A percentile compares a stretch with the other conserved stretches of the same genome.
Evolutionary conservation across 768 basidiomycete species (phyloP).

Genomic region (Trametes villosa): DNA sequence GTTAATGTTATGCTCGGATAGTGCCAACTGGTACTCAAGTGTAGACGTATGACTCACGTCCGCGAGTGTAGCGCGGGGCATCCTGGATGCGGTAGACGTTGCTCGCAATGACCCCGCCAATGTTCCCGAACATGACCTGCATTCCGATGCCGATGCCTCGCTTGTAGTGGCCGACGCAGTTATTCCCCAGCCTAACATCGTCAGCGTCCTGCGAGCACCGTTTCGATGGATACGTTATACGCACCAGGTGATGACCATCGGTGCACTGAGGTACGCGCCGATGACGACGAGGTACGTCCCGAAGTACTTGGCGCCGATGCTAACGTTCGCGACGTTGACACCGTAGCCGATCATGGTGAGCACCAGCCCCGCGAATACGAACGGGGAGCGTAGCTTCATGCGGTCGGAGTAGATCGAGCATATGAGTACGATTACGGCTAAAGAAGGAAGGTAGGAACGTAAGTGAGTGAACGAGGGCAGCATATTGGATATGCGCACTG

Average conservation of each 20-base stretch:
- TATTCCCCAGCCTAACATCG: slow-evolving; percentile 50
- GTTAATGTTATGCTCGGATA: not conserved
- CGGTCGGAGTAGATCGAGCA: slow-evolving; percentile 66
- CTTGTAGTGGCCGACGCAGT: slow-evolving; percentile 70
- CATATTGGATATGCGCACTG: slow-evolving; percentile 48
- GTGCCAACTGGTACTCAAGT: not conserved
- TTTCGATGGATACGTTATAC: not conserved
- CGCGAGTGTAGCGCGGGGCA: slow-evolving; percentile 61
- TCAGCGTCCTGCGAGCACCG: not conserved
- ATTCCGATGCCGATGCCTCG: slow-evolving; percentile 69
- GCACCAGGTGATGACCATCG: slow-evolving; percentile 65
- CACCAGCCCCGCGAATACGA: slow-evolving; percentile 55
- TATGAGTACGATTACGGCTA: slow-evolving; percentile 54
- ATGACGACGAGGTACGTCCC: slow-evolving; percentile 71
- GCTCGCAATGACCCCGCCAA: slow-evolving; percentile 64
- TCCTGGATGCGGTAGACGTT: slow-evolving; percentile 66
- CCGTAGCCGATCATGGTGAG: slow-evolving; percentile 61
- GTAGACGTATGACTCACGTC: slow-evolving; percentile 51
- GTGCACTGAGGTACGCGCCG: slow-evolving; percentile 64
- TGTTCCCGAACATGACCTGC: slow-evolving; percentile 71
- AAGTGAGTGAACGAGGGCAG: not conserved
- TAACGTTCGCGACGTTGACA: slow-evolving; percentile 62
- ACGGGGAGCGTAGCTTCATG: slow-evolving; percentile 56
- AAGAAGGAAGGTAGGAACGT: not conserved
- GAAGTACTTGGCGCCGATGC: slow-evolving; percentile 66